Base-by-base conservation (phyloP, 1,139 yeast genomes). In the Scheffersomyces segobiensis region DNA sequence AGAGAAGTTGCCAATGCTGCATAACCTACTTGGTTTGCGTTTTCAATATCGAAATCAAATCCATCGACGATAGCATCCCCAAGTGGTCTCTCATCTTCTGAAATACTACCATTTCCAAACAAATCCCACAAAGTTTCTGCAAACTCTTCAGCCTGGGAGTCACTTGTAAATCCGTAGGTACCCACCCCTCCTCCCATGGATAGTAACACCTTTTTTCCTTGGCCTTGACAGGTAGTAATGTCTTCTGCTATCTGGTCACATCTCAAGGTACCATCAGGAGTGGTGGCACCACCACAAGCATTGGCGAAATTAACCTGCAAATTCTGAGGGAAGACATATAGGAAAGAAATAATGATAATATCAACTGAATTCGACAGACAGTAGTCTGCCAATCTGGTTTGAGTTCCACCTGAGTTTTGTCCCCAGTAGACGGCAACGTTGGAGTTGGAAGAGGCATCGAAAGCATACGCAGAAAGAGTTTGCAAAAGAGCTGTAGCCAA, bases 131-230 rank as follows among this genome's bases (percentile, higher is more conserved):
- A 76, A 46, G 89, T 84, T 47, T 77, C 77, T 18, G 98, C 98
- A 70, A 90, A 91, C 0, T 71, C 75, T 62, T 81, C 82, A 51
- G 91, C 98, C 59, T 84, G 83, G 3, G 79, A 60, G 63, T 89
- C 93, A 60, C 77, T 69, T 10, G 81, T 58, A 70, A 95, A 91
- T 0, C 97, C 96, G 68, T 93, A 93, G 32, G 82, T 65, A 46
- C 97, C 97, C 55, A 86, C 69, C 18, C 96, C 91, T 69, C 98
- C 98, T 60, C 98, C 98, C 65, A 93, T 72, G 0, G 98, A 92
- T 20, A 93, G 79, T 53, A 93, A 72, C 17, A 93, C 87, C 64
- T 87, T 87, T 67, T 89, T 91, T 55, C 98, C 98, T 26, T 81
- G 71, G 3, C 76, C 62, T 76, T 95, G 99, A 77, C 99, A 95